These are phyloP conservation scores for Murraya paniculata DNA, from an alignment of 345 rosid genomes.

Conservation along the genomic window DNA sequence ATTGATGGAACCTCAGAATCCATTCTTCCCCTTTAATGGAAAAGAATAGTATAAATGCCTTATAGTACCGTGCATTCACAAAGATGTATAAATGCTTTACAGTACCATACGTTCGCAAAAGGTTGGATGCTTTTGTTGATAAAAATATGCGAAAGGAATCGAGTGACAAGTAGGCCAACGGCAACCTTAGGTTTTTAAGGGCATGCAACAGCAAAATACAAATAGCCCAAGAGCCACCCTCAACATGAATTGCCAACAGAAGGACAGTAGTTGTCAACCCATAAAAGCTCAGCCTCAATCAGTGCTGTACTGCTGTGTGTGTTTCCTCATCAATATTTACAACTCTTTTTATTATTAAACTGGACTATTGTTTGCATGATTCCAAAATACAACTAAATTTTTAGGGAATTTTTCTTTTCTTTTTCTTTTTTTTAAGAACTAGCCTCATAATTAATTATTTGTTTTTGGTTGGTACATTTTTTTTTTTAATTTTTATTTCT, in stretches of 20 bases:
- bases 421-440: too few relatives aligned
- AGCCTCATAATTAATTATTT: background rate
- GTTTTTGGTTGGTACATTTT: background rate
- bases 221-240: background rate
- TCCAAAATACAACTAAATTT: too few relatives aligned
- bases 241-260: background rate
- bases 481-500: background rate
- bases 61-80: background rate
- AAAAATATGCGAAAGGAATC: background rate
- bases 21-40: background rate
- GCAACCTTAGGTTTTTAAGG: background rate
- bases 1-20: background rate
- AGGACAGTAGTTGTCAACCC: slow-evolving; percentile 12
- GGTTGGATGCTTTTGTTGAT: background rate
- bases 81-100: too few relatives aligned
- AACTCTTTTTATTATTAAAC: background rate
- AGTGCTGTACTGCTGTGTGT: background rate
- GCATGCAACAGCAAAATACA: background rate
- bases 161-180: slow-evolving; percentile 5
- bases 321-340: background rate
- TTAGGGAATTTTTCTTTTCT: too few relatives aligned
- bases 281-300: background rate
- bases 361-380: background rate
- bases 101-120: background rate
- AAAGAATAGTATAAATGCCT: background rate